Evolutionary conservation across 192 early-diverging fungal genomes (phyloP).

Genomic region (Rhizophagus sp.): DNA sequence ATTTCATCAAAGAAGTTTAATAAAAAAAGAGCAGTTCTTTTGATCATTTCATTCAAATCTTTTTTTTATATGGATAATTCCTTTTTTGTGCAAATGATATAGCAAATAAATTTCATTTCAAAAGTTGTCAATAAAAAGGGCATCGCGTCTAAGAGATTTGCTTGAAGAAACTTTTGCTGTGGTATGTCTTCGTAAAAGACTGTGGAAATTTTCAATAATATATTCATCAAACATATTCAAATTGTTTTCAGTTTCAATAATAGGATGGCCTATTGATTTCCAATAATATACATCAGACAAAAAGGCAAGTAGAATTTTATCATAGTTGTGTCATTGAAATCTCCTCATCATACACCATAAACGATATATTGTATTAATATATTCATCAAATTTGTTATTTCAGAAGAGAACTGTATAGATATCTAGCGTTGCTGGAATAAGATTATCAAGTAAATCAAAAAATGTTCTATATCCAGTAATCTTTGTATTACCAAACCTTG

Average conservation of each 20-base stretch:
- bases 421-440: neutral
- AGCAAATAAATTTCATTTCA: too few relatives aligned
- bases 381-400: neutral
- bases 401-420: conserved; percentile 10
- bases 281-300: conserved; percentile 14
- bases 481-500: too few relatives aligned
- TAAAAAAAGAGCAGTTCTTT: too few relatives aligned
- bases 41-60: too few relatives aligned
- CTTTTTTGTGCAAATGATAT: too few relatives aligned
- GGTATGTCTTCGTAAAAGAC: neutral
- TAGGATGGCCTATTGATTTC: conserved; percentile 9
- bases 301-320: neutral
- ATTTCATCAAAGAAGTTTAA: too few relatives aligned
- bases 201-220: neutral
- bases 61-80: too few relatives aligned
- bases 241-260: conserved; percentile 9
- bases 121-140: too few relatives aligned
- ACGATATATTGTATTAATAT: neutral
- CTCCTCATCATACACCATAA: neutral
- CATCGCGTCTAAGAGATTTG: neutral
- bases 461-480: too few relatives aligned
- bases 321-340: neutral
- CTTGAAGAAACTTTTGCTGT: conserved; percentile 2
- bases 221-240: conserved; percentile 9
- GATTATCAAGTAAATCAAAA: too few relatives aligned